These are phyloP conservation scores for Rhynchosporium agropyri DNA, from an alignment of 2,329 filamentous ascomycete species.

Conservation along the genomic window DNA sequence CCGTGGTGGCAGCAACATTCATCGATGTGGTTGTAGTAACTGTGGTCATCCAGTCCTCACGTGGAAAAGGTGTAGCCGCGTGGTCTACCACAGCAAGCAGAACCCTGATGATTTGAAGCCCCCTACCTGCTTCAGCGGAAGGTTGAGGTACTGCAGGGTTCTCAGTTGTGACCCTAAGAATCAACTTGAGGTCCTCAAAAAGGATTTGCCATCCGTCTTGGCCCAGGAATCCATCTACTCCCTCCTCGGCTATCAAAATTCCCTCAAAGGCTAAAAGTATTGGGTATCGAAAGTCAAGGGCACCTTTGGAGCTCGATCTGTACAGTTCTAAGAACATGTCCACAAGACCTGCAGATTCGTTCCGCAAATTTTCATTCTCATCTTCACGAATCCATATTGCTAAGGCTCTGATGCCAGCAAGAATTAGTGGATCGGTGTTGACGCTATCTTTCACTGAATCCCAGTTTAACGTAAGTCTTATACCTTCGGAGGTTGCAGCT, in stretches of 20 bases:
- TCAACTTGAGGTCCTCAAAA: constrained; percentile 51
- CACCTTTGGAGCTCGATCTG: constrained; percentile 36
- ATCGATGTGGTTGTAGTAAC: constrained; percentile 53
- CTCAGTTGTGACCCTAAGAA: constrained; percentile 44
- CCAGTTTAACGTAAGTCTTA: constrained; percentile 57
- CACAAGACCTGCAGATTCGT: constrained; percentile 53
- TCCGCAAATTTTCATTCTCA: constrained; percentile 60
- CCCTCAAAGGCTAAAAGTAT: constrained; percentile 63
- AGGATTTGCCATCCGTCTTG: constrained; percentile 59
- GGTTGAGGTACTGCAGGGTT: constrained; percentile 3
- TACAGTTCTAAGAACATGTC: constrained; percentile 69
- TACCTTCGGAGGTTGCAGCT: constrained; percentile 50
- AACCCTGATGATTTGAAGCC: constrained; percentile 58
- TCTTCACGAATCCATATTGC: constrained; percentile 72
- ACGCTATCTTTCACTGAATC: constrained; percentile 54
- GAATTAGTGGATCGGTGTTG: constrained; percentile 58
- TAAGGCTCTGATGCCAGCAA: constrained; percentile 59
- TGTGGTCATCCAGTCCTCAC: constrained; percentile 60
- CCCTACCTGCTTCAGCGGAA: constrained; percentile 48
- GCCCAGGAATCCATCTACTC: constrained; percentile 46
- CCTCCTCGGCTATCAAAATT: constrained; percentile 51
- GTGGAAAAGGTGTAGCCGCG: constrained; percentile 46
- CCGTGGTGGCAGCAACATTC: constrained; percentile 23
- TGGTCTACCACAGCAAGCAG: constrained; percentile 56
- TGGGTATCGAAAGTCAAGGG: constrained; percentile 58